Evolutionary conservation across 192 early-diverging fungal species (phyloP).

Genomic region (Coemansia sp.): DNA sequence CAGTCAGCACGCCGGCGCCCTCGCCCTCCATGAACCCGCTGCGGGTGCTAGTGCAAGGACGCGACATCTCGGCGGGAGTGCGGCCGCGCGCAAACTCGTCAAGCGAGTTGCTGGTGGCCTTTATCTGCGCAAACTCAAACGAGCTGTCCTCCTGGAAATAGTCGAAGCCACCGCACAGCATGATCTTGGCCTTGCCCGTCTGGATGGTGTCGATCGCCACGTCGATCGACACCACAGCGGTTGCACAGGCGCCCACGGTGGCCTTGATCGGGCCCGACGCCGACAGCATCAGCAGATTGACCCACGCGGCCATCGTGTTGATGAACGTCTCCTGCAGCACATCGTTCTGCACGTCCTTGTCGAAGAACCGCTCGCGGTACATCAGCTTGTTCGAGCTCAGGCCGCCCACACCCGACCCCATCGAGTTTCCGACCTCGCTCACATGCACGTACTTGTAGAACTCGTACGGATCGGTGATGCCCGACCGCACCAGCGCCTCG

Average conservation of each 20-base stretch:
- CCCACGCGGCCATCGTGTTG: conserved; percentile 96
- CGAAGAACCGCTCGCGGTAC: conserved; percentile 79
- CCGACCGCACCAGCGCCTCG: conserved; percentile 85
- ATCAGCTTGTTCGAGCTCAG: conserved; percentile 73
- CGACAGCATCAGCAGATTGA: conserved; percentile 90
- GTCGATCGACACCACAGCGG: conserved; percentile 88
- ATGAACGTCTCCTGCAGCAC: conserved; percentile 94
- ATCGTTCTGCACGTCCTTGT: conserved; percentile 85
- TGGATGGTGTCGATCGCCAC: conserved; percentile 87
- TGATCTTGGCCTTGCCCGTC: conserved; percentile 86
- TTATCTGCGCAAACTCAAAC: conserved; percentile 96
- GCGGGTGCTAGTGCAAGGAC: conserved; percentile 83
- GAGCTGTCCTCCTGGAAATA: conserved; percentile 91
- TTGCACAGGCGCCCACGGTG: conserved; percentile 88
- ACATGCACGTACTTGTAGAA: conserved; percentile 96
- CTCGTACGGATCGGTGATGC: conserved; percentile 96
- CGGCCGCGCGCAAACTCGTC: conserved; percentile 87
- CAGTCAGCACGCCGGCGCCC: conserved; percentile 84
- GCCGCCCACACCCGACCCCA: conserved; percentile 90
- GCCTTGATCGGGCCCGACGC: conserved; percentile 73
- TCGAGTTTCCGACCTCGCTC: conserved; percentile 87
- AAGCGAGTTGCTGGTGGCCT: conserved; percentile 84
- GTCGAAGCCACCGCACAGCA: conserved; percentile 89
- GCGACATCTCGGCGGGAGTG: conserved; percentile 88
- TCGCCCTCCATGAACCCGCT: conserved; percentile 94